A percentile compares a stretch with the other conserved stretches of the same genome.
Evolutionary conservation across 2,329 filamentous ascomycete genomes (phyloP).

Genomic region (Chaetomium strumarium): DNA sequence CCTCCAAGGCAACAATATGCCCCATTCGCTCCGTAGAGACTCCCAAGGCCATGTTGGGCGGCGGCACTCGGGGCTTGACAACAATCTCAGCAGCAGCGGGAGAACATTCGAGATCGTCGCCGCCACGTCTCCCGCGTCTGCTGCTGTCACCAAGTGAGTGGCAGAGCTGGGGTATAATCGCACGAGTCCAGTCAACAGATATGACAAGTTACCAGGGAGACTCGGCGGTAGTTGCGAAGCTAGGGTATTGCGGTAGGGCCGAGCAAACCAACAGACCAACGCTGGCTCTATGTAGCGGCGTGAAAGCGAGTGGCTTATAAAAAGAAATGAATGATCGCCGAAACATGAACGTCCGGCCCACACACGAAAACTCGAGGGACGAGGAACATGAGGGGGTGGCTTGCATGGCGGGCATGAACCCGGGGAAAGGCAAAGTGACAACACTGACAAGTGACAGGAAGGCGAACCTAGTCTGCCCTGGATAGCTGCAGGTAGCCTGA

Average conservation of each 20-base stretch:
- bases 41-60: slow-evolving; percentile 24
- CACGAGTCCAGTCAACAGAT: slow-evolving; percentile 3
- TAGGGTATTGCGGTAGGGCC: not conserved
- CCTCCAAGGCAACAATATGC: slow-evolving; percentile 56
- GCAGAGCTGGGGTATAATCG: slow-evolving; percentile 2
- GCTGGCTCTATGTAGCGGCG: slow-evolving; percentile 1
- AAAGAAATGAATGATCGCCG: slow-evolving; percentile 19
- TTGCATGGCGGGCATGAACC: slow-evolving; percentile 5
- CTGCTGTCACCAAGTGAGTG: not conserved
- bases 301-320: slow-evolving; percentile 16
- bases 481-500: slow-evolving; percentile 8
- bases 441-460: slow-evolving; percentile 5
- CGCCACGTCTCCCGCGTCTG: slow-evolving; percentile 1
- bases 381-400: slow-evolving; percentile 17
- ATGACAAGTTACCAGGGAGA: not conserved
- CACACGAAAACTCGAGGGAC: slow-evolving; percentile 1
- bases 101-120: slow-evolving; percentile 8
- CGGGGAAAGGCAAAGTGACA: not conserved
- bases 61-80: not conserved
- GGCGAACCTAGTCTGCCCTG: not conserved
- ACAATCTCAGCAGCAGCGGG: not conserved
- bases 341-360: slow-evolving; percentile 2
- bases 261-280: slow-evolving; percentile 5
- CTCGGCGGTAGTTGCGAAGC: not conserved
- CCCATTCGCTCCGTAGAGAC: slow-evolving; percentile 33